These are phyloP conservation scores for Vicia villosa DNA, from an alignment of 306 rosid genomes.

Conservation along the genomic window DNA sequence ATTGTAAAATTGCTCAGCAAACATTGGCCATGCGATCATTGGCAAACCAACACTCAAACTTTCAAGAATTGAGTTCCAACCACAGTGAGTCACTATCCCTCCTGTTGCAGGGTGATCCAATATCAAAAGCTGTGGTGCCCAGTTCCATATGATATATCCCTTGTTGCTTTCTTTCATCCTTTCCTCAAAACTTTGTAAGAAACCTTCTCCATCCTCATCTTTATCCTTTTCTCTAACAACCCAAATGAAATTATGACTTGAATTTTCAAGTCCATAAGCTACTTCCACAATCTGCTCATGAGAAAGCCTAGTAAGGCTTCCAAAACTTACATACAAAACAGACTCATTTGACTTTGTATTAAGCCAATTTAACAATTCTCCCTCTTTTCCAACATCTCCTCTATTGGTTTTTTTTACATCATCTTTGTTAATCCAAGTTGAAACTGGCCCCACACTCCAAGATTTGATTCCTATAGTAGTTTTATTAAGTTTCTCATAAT, in stretches of 20 bases:
- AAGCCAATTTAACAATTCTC: conserved; percentile 32
- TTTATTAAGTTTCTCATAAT: conserved; percentile 30
- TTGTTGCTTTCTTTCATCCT: conserved; percentile 36
- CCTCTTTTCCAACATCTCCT: neutral
- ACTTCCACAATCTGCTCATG: conserved; percentile 31
- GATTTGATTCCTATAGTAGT: conserved; percentile 28
- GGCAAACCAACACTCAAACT: conserved; percentile 39
- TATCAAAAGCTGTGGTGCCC: conserved; percentile 42
- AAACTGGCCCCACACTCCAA: conserved; percentile 39
- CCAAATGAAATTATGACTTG: conserved; percentile 37
- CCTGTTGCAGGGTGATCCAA: conserved; percentile 39
- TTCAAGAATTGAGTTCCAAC: conserved; percentile 42
- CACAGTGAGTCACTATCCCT: conserved; percentile 44
- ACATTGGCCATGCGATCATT: conserved; percentile 39
- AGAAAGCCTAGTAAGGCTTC: conserved; percentile 35
- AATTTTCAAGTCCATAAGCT: conserved; percentile 41
- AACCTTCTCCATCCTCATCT: neutral
- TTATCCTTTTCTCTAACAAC: conserved; percentile 6
- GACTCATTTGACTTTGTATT: conserved; percentile 32
- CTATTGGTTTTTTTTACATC: neutral
- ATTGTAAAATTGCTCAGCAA: conserved; percentile 39
- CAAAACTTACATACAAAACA: conserved; percentile 35
- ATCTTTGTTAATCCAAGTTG: conserved; percentile 19
- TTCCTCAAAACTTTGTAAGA: conserved; percentile 19
- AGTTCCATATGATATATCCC: conserved; percentile 38